A percentile compares a stretch with the other conserved stretches of the same genome.
phyloP scores from a whole-genome alignment of 2,329 filamentous ascomycete genomes.

The Monilinia vaccinii-corymbosi region DNA sequence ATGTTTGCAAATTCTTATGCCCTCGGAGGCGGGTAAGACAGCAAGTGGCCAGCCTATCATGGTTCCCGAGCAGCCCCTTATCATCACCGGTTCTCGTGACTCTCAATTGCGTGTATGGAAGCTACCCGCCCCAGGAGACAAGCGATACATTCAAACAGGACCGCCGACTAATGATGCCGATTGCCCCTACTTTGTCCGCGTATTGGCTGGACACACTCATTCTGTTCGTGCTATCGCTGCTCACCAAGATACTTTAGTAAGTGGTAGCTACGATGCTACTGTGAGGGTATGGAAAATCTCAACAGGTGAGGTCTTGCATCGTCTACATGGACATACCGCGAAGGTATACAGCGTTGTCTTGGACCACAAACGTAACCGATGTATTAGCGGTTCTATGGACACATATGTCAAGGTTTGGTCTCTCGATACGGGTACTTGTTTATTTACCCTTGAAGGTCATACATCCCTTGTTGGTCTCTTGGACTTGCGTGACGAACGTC shows the following conservation, averaged over 20 bases:
- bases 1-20: slow-evolving; percentile 89
- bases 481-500: slow-evolving; percentile 77
- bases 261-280: slow-evolving; percentile 91
- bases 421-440: slow-evolving; percentile 70
- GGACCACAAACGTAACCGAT: slow-evolving; percentile 83
- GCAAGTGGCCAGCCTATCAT: slow-evolving; percentile 67
- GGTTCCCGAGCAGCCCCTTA: slow-evolving; percentile 89
- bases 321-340: slow-evolving; percentile 75
- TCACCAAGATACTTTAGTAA: slow-evolving; percentile 90
- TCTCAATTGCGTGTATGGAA: slow-evolving; percentile 93
- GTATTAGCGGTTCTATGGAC: slow-evolving; percentile 98
- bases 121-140: slow-evolving; percentile 71
- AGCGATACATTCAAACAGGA: slow-evolving; percentile 68
- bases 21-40: slow-evolving; percentile 58
- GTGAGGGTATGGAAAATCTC: slow-evolving; percentile 97
- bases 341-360: slow-evolving; percentile 98
- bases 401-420: slow-evolving; percentile 98
- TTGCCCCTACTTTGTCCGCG: slow-evolving; percentile 90
- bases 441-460: slow-evolving; percentile 90
- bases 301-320: slow-evolving; percentile 78
- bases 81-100: slow-evolving; percentile 94
- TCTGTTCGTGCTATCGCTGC: slow-evolving; percentile 95
- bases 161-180: slow-evolving; percentile 66
- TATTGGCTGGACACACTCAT: slow-evolving; percentile 77
- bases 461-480: slow-evolving; percentile 84